Evolutionary conservation across 495 filamentous ascomycete species (phyloP).

Genomic region (Penicillium taxi): DNA sequence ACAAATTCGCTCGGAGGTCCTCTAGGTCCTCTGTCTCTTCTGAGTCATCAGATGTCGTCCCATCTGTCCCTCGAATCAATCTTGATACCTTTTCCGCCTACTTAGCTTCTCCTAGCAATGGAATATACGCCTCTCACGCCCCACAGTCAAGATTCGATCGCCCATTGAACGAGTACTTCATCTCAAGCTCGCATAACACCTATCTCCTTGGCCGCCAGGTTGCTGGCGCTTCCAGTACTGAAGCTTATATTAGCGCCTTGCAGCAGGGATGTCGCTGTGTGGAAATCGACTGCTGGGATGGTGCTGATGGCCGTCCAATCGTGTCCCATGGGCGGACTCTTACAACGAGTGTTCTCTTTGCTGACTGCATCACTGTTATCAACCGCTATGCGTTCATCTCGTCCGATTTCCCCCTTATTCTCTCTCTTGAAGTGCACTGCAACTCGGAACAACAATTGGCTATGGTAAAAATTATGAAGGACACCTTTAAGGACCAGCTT

Average conservation of each 20-base stretch:
- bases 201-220: slow-evolving; percentile 90
- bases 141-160: slow-evolving; percentile 59
- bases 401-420: slow-evolving; percentile 75
- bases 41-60: slow-evolving; percentile 30
- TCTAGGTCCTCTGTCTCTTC: slow-evolving; percentile 38
- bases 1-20: slow-evolving; percentile 59
- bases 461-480: slow-evolving; percentile 88
- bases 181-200: slow-evolving; percentile 97
- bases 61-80: slow-evolving; percentile 49
- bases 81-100: slow-evolving; percentile 68
- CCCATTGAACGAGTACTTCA: slow-evolving; percentile 94
- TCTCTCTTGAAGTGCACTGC: slow-evolving; percentile 96
- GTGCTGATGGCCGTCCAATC: slow-evolving; percentile 71
- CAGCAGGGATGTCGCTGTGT: slow-evolving; percentile 86
- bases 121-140: slow-evolving; percentile 45
- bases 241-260: slow-evolving; percentile 88
- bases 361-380: slow-evolving; percentile 85
- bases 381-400: slow-evolving; percentile 84
- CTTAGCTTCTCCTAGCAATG: slow-evolving; percentile 66
- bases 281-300: slow-evolving; percentile 98
- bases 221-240: slow-evolving; percentile 78
- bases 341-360: slow-evolving; percentile 78
- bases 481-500: slow-evolving; percentile 69
- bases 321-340: slow-evolving; percentile 87
- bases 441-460: slow-evolving; percentile 67